Conservation (phyloP, 768 basidiomycete genomes). For the Sarcodon aspratus region DNA sequence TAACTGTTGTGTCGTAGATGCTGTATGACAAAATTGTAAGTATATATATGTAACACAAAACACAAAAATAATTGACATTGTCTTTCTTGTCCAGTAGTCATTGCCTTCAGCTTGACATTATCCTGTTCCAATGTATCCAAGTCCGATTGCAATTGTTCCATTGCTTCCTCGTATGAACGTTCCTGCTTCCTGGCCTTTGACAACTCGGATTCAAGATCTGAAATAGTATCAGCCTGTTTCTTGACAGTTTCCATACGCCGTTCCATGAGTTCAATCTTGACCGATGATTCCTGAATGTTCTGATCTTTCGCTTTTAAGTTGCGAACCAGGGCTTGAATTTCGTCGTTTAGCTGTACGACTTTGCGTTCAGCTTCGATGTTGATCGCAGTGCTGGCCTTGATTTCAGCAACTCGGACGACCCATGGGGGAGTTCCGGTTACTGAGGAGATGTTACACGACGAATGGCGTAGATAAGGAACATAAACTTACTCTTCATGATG, state of each 20-base stretch:
- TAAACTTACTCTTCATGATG: slow-evolving; percentile 58
- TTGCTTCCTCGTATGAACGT: slow-evolving; percentile 82
- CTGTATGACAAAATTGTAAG: slow-evolving; percentile 16
- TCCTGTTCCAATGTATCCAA: slow-evolving; percentile 82
- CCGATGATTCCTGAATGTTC: slow-evolving; percentile 73
- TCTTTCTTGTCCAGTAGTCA: slow-evolving; percentile 55
- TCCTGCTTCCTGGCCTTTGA: slow-evolving; percentile 80
- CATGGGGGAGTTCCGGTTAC: slow-evolving; percentile 77
- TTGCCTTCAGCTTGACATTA: slow-evolving; percentile 68
- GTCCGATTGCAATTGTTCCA: slow-evolving; percentile 87
- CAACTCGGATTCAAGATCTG: slow-evolving; percentile 72
- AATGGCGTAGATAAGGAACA: slow-evolving; percentile 1
- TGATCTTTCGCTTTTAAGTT: slow-evolving; percentile 86
- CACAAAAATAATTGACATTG: slow-evolving; percentile 38
- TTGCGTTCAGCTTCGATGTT: slow-evolving; percentile 91
- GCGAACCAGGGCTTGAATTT: slow-evolving; percentile 79
- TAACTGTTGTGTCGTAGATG: slow-evolving; percentile 34
- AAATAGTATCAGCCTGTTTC: slow-evolving; percentile 79
- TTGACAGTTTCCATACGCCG: slow-evolving; percentile 84
- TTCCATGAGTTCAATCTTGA: slow-evolving; percentile 95
- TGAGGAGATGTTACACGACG: slow-evolving; percentile 16
- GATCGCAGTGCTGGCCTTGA: slow-evolving; percentile 73
- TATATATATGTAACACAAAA: background rate
- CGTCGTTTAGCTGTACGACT: slow-evolving; percentile 76
- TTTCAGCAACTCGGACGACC: slow-evolving; percentile 69